Base-by-base conservation (phyloP, 495 filamentous ascomycete species). In the Penicillium turbatum region DNA sequence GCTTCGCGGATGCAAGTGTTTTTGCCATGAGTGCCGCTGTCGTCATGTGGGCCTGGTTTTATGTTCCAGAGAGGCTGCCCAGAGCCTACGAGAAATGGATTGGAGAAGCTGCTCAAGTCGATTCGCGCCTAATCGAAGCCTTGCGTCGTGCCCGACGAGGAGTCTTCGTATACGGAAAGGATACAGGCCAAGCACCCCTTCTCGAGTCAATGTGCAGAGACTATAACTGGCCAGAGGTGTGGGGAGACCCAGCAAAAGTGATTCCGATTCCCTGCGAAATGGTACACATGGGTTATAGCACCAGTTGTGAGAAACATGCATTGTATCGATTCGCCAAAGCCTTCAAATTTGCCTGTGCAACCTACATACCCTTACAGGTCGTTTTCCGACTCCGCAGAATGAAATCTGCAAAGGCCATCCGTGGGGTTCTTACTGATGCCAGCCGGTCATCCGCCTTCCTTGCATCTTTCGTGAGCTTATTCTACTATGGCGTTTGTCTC, bases 21-120 rank as follows among this genome's bases (percentile, higher is more conserved):
- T 97, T 97, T 64, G 83, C 89, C 16, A 60, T 79, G 48, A 92
- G 86, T 57, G 82, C 83, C 40, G 86, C 83, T n/a, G 70, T 90
- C 3, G 84, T 97, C 43, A 97, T 95, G 90, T 91, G 89, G 86
- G 80, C 88, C 16, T 95, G 88, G 88, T 85, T 95, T 61, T 95
- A 92, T 73, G 57, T 65, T 3, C 88, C 89, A 0, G 72, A 79
- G 35, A 77, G 82, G 43, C 72, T 95, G 5, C 90, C 90, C 10
- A 79, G 67, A 31, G 77, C 86, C 24, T 97, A 96, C 71, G 87
- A 83, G 54, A 87, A 87, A 67, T 96, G 91, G 90, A 95, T 97
- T 59, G 79, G 77, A 37, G 80, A 82, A 19, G 87, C 86, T 16
- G 90, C 91, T 26, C 78, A 85, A 35, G 84, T 95, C n/a, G 92